A percentile compares a stretch with the other conserved stretches of the same genome.
phyloP scores from a whole-genome alignment of 73 alveolate species.

The Tetrahymena thermophila region DNA sequence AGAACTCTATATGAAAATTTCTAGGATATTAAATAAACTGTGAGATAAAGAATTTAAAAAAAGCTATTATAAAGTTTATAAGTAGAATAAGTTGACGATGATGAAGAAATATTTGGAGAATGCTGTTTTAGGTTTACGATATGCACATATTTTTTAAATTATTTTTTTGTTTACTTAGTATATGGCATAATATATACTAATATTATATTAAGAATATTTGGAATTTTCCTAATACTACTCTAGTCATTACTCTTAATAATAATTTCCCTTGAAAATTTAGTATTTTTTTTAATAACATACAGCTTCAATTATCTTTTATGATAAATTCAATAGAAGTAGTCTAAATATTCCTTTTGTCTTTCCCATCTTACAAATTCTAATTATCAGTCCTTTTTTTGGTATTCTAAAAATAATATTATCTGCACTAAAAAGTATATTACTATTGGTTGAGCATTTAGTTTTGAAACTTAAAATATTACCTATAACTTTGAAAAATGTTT shows the following conservation, averaged over 20 bases:
- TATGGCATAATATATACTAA: not conserved
- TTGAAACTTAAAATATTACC: not conserved
- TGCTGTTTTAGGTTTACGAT: not conserved
- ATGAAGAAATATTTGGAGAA: not conserved
- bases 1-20: not conserved
- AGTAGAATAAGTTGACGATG: not conserved
- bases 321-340: not conserved
- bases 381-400: not conserved
- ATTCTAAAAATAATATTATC: too few species aligned
- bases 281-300: not conserved
- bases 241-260: not conserved
- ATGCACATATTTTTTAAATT: not conserved
- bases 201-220: not conserved
- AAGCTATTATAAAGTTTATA: too few species aligned
- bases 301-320: not conserved
- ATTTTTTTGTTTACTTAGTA: not conserved
- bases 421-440: too few species aligned
- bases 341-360: not conserved
- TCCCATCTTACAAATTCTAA: not conserved
- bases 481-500: too few species aligned
- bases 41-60: not conserved
- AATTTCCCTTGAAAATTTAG: not conserved
- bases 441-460: not conserved
- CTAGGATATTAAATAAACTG: not conserved
- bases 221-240: not conserved